These are phyloP conservation scores for Penicillium angulare DNA, from an alignment of 495 filamentous ascomycete genomes.

Conservation along the genomic window DNA sequence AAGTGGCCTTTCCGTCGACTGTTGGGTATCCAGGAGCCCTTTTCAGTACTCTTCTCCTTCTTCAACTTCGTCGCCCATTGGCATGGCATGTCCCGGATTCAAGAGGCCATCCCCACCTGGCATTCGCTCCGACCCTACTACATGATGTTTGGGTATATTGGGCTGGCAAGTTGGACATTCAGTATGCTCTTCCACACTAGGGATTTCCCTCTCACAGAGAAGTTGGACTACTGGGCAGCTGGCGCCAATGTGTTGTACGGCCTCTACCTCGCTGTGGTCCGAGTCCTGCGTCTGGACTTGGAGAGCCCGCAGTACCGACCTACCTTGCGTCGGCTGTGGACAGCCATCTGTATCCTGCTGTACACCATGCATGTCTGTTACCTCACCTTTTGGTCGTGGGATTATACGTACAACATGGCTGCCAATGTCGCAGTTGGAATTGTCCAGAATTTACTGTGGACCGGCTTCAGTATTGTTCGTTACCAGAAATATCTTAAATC, in stretches of 20 bases:
- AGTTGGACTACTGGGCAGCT: constrained; percentile 93
- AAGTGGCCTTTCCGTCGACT: constrained; percentile 97
- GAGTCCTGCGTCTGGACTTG: constrained; percentile 78
- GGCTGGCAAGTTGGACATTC: constrained; percentile 79
- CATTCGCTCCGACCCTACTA: constrained; percentile 84
- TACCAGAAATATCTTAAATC: constrained; percentile 64
- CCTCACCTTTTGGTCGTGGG: constrained; percentile 81
- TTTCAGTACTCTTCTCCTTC: constrained; percentile 87
- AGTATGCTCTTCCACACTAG: constrained; percentile 88
- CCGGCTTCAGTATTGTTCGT: constrained; percentile 70
- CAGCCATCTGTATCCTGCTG: constrained; percentile 62
- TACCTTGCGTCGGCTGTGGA: constrained; percentile 70
- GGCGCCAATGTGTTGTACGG: constrained; percentile 90
- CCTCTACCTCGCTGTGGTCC: constrained; percentile 76
- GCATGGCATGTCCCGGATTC: constrained; percentile 68
- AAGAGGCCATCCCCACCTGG: constrained; percentile 61
- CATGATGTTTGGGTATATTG: constrained; percentile 73
- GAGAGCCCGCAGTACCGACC: constrained; percentile 51
- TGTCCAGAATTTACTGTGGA: constrained; percentile 83
- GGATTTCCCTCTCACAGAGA: constrained; percentile 83
- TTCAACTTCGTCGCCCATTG: constrained; percentile 89
- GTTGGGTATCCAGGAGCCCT: constrained; percentile 91
- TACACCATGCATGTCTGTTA: constrained; percentile 81
- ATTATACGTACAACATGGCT: constrained; percentile 97
- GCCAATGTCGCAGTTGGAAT: constrained; percentile 85